Conservation (phyloP, 768 basidiomycete species). For the Sarcodon sp. region DNA sequence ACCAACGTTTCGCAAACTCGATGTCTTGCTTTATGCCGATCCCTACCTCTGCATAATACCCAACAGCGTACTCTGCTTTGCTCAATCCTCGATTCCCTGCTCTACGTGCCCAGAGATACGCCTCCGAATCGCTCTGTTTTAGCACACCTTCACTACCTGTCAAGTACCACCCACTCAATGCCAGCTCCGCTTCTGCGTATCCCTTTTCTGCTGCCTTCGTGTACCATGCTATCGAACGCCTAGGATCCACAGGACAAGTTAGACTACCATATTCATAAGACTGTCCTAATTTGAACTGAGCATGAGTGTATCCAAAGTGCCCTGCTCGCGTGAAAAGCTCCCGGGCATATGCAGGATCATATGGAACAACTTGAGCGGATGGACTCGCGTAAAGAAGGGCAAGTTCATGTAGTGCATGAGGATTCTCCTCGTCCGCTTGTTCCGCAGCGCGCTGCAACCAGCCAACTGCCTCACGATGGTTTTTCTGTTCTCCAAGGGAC, state of each 20-base stretch:
- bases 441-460: slow-evolving; percentile 94
- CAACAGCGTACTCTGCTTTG: slow-evolving; percentile 98
- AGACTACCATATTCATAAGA: slow-evolving; percentile 90
- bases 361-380: slow-evolving; percentile 51
- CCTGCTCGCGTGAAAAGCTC: slow-evolving; percentile 84
- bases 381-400: slow-evolving; percentile 72
- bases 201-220: slow-evolving; percentile 97
- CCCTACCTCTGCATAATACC: slow-evolving; percentile 95
- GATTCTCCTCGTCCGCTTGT: slow-evolving; percentile 97
- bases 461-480: slow-evolving; percentile 82
- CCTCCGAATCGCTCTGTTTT: slow-evolving; percentile 96
- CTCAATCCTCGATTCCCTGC: slow-evolving; percentile 94
- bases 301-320: slow-evolving; percentile 85
- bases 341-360: slow-evolving; percentile 75
- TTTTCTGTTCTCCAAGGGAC: slow-evolving; percentile 66
- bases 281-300: slow-evolving; percentile 91
- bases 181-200: slow-evolving; percentile 88
- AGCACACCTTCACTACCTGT: slow-evolving; percentile 91
- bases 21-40: slow-evolving; percentile 95
- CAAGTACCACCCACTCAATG: slow-evolving; percentile 96
- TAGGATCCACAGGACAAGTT: slow-evolving; percentile 85
- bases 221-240: slow-evolving; percentile 95
- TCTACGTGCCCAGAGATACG: slow-evolving; percentile 95
- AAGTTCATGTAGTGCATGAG: slow-evolving; percentile 95
- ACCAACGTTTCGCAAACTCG: slow-evolving; percentile 96